Evolutionary conservation across 2,329 filamentous ascomycete genomes (phyloP).

Genomic region (Scopulariopsis brevicaulis): DNA sequence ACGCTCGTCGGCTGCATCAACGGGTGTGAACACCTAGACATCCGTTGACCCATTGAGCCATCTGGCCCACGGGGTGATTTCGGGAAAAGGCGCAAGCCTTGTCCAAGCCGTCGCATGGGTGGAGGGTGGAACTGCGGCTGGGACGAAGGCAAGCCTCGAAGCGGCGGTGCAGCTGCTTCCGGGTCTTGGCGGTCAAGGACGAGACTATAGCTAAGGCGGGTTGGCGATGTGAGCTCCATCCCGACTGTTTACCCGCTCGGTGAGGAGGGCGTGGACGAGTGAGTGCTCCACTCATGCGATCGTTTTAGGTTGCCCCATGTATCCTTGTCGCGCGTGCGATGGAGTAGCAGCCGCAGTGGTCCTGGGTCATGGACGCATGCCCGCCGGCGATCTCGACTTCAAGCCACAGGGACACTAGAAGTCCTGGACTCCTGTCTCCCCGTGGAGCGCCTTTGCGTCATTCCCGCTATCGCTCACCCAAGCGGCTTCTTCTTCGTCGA

Average conservation of each 20-base stretch:
- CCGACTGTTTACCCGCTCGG: neutral
- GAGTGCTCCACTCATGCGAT: neutral
- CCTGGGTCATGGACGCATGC: neutral
- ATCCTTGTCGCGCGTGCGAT: neutral
- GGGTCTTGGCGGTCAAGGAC: neutral
- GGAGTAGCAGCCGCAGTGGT: neutral
- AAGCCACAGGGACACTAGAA: constrained; percentile 31
- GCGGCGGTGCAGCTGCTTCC: neutral
- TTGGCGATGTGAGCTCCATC: neutral
- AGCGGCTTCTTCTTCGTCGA: constrained; percentile 65
- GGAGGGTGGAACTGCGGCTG: neutral
- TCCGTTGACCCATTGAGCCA: neutral
- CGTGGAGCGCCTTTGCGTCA: constrained; percentile 16
- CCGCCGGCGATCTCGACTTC: neutral
- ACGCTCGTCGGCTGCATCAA: neutral
- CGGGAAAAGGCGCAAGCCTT: neutral
- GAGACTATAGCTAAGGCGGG: neutral
- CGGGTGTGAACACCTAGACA: neutral
- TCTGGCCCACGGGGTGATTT: neutral
- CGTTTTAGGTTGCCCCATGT: neutral
- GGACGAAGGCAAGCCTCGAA: neutral
- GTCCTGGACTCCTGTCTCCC: constrained; percentile 64
- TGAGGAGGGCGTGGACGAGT: neutral
- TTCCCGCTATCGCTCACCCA: constrained; percentile 34
- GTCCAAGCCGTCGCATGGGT: neutral